These are phyloP conservation scores for Starmerella apicola DNA, from an alignment of 805 yeast species.

Conservation along the genomic window DNA sequence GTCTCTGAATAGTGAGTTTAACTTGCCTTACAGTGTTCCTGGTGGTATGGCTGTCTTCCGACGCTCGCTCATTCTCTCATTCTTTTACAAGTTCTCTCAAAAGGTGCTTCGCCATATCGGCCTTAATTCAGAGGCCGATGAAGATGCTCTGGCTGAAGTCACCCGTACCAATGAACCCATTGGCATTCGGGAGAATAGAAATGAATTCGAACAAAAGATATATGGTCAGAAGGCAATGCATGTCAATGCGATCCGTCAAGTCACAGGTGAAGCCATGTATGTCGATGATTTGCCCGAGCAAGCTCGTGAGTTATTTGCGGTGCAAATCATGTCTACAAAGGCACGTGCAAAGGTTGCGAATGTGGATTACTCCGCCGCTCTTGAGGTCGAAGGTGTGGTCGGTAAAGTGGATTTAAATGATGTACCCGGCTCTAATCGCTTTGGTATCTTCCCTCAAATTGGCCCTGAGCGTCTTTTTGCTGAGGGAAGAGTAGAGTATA, in stretches of 20 bases:
- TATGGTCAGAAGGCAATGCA: conserved; percentile 35
- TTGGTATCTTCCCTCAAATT: conserved; percentile 31
- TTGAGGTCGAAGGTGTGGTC: conserved; percentile 32
- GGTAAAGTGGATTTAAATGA: conserved; percentile 35
- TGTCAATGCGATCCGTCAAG: conserved; percentile 36
- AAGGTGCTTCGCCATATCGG: conserved; percentile 19
- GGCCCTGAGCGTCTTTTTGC: conserved; percentile 34
- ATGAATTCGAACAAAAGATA: conserved; percentile 29
- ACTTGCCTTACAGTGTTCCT: conserved; percentile 34
- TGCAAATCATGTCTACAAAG: conserved; percentile 33
- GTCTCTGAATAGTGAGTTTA: conserved; percentile 30
- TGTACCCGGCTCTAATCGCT: conserved; percentile 30
- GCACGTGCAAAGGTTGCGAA: conserved; percentile 35
- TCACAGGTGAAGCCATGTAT: conserved; percentile 37
- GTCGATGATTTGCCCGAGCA: conserved; percentile 36
- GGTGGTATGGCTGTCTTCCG: conserved; percentile 41
- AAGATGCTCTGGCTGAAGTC: conserved; percentile 26
- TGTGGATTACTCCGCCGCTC: conserved; percentile 32
- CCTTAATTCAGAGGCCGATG: background rate
- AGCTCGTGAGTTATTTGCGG: conserved; percentile 34
- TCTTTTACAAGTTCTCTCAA: conserved; percentile 36
- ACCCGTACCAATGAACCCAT: conserved; percentile 26
- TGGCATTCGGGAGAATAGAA: conserved; percentile 32
- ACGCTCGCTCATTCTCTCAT: conserved; percentile 34
- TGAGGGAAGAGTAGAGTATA: conserved; percentile 31